Base-by-base conservation (phyloP, 306 rosid species). In the Argentina anserina region DNA sequence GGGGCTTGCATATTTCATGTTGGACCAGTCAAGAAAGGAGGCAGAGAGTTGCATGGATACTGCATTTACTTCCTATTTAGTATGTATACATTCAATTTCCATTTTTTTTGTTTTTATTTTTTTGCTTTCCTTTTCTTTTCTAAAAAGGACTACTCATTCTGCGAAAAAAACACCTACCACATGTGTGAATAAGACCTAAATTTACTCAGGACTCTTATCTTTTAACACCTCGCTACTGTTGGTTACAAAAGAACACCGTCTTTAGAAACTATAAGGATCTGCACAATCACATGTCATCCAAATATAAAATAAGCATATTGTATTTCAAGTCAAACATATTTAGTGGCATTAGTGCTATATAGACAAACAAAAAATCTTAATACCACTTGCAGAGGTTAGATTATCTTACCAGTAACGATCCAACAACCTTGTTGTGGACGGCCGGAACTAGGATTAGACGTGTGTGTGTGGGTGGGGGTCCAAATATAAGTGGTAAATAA, bases 1-100 rank as follows among this genome's bases (percentile, higher is more conserved):
- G 84, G 99, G 99, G 76, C 99, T 95, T 83, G 56, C 97, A 10
- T 91, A 87, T 84, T 95, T 91, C 84, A 81, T 95, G 91, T 78
- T 80, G 81, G 99, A 91, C 71, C 99, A 95, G 72, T 91, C 97
- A 50, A 90, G 89, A 84, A 95, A 95, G 87, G 99, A 95, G 80
- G 97, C 97, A 29, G 99, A 95, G 82, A 90, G 86, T 79, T 91
- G 97, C 93, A 89, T 95, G 99, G 99, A 95, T 81, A 91, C 87
- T 86, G 97, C 99, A 65, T 88, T 95, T 76, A 91, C 39, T 85
- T 88, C 95, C 80, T 95, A 95, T 80, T 81, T 86, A 81, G 98
- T 91, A 83, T 68, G 93, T 79, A 78, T n/a, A n/a, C n/a, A n/a
- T n/a, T n/a, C n/a, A 71, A 79, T 65, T 79, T 81, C 76, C 7